Evolutionary conservation across 2,329 filamentous ascomycete species (phyloP), one percentile per base, ranked within the genome.

Genomic region (Cladophialophora chaetospira): DNA sequence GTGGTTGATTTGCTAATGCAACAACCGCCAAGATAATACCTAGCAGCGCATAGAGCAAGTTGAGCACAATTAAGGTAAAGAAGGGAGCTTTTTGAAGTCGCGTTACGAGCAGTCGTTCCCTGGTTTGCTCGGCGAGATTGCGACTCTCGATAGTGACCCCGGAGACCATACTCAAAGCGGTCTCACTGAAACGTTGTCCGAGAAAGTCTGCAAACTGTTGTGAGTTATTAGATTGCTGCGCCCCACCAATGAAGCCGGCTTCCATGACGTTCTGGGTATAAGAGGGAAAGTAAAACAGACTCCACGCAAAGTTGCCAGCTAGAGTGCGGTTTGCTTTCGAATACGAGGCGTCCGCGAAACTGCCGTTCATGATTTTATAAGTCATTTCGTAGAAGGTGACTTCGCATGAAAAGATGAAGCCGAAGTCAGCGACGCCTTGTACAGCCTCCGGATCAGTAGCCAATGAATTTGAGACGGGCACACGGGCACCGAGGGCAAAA

Each of bases 201-300:
- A 40, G 36, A 19, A 40, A 40, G 15, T 40, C 15, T 15, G 36
- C 36, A 40, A 40, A 40, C 13, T 40, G 13, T 15, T 40, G 8
- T 4, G 36, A 40, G 6, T 40, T 40, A 11, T 40, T 40, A 19
- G 36, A 40, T 21, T 40, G 17, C 36, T 19, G 15, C 4, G 15
- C 36, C 23, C 36, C 36, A 4, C 36, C 23, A 10, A 40, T 40
- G 5, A 40, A 40, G 8, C 15, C 36, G 3, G 15, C 36, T 21
- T 40, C 36, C 36, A 40, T 40, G 36, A 40, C 36, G 36, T 40
- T 40, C 36, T 40, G 36, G 13, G 36, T 40, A 40, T 40, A 40
- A 3, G 36, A 40, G 4, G 23, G 36, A 40, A 19, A 40, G 36
- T 40, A 40, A 10, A 40, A 10, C 9, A 17, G 23, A 4, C 15